A percentile compares a stretch with the other conserved stretches of the same genome.
Conservation (phyloP, 495 filamentous ascomycete species). For the Geoglossum glabrum region DNA sequence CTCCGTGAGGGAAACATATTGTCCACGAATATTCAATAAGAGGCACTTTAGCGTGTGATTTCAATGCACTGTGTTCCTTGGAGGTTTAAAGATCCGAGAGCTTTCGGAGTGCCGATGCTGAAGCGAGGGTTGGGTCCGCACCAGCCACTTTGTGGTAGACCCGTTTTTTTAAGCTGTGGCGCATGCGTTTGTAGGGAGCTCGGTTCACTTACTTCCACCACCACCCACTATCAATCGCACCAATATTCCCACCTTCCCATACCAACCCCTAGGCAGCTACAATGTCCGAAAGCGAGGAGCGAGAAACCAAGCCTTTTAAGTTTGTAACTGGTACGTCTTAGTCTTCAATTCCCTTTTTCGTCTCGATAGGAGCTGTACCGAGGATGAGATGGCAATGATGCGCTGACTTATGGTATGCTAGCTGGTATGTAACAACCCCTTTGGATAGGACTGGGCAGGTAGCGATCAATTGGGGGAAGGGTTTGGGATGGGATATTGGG, state of each 20-base stretch:
- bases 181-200: conserved; percentile 8
- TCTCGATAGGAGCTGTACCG: background rate
- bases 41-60: background rate
- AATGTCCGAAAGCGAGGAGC: conserved; percentile 80
- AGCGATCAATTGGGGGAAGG: background rate
- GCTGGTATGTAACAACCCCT: conserved; percentile 23
- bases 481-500: background rate
- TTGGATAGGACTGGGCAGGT: conserved; percentile 8
- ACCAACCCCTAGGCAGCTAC: conserved; percentile 20
- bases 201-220: conserved; percentile 1
- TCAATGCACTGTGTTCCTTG: background rate
- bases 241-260: conserved; percentile 11
- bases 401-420: conserved; percentile 9
- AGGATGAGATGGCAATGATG: background rate
- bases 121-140: background rate
- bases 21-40: background rate
- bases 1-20: conserved; percentile 25
- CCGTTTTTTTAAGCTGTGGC: no score
- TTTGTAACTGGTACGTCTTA: conserved; percentile 82
- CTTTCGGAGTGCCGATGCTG: background rate
- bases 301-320: conserved; percentile 98
- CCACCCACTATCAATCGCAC: conserved; percentile 12
- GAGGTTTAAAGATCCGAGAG: conserved; percentile 3
- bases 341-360: background rate
- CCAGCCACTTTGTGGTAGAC: background rate